These are phyloP conservation scores for Vaccinium corymbosum DNA, from an alignment of 148 eudicot genomes.

Conservation along the genomic window DNA sequence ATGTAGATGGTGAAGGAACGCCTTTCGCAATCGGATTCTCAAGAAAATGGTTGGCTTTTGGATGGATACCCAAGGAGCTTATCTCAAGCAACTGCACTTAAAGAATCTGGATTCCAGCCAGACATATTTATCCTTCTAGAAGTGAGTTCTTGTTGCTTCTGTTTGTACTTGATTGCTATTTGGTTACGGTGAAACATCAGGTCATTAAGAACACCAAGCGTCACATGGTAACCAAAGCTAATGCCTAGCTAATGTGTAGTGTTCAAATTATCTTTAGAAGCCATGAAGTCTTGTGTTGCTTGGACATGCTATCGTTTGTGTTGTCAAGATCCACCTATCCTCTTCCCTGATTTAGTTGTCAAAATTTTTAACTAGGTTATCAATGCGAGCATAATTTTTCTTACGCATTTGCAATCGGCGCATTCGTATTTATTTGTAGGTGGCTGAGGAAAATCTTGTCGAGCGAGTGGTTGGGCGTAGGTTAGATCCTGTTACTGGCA, in stretches of 20 bases:
- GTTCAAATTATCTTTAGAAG: neutral
- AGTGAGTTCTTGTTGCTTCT: conserved; percentile 51
- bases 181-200: neutral
- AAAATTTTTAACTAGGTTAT: neutral
- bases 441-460: conserved; percentile 83
- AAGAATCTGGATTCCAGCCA: conserved; percentile 71
- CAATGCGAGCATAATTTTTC: neutral
- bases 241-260: neutral
- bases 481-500: conserved; percentile 91
- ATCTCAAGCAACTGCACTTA: conserved; percentile 91
- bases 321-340: neutral
- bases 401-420: neutral
- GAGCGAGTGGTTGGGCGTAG: conserved; percentile 99
- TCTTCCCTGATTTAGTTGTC: neutral
- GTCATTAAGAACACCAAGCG: neutral
- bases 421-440: conserved; percentile 36
- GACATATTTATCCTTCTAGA: conserved; percentile 90
- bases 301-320: conserved; percentile 6
- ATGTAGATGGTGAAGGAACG: conserved; percentile 95
- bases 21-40: conserved; percentile 65
- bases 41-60: conserved; percentile 94
- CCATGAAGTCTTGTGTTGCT: neutral
- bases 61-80: conserved; percentile 96
- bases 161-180: conserved; percentile 12
- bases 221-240: conserved; percentile 5